Evolutionary conservation across 2,329 filamentous ascomycete genomes (phyloP).

Genomic region (Colletotrichum magnum): DNA sequence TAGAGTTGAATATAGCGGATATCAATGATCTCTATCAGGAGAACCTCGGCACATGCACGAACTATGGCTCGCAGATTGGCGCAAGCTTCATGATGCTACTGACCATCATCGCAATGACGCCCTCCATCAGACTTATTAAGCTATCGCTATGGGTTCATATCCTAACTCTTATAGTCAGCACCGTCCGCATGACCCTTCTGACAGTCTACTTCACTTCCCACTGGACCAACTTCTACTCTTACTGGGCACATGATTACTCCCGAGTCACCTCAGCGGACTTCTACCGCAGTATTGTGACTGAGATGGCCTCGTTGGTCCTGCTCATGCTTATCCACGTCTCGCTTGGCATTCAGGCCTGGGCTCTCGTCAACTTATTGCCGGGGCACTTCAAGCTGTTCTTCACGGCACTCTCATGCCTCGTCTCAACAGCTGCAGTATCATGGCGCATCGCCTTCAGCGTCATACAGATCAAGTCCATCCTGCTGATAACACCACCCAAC

Average conservation of each 20-base stretch:
- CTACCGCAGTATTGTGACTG: conserved; percentile 54
- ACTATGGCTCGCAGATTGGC: conserved; percentile 80
- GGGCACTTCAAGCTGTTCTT: conserved; percentile 50
- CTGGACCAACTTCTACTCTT: conserved; percentile 73
- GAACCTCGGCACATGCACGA: conserved; percentile 63
- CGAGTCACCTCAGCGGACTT: conserved; percentile 58
- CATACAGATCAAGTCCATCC: conserved; percentile 52
- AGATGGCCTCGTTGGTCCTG: conserved; percentile 59
- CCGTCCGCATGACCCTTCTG: conserved; percentile 71
- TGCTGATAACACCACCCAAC: conserved; percentile 44
- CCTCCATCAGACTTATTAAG: conserved; percentile 73
- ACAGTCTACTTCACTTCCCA: conserved; percentile 72
- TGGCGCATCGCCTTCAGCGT: conserved; percentile 53
- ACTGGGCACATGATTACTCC: conserved; percentile 68
- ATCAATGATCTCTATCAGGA: conserved; percentile 52
- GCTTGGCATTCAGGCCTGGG: conserved; percentile 67
- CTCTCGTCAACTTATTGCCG: conserved; percentile 66
- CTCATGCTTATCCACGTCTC: conserved; percentile 61
- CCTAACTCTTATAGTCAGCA: conserved; percentile 71
- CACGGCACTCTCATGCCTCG: conserved; percentile 49
- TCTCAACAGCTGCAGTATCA: conserved; percentile 48
- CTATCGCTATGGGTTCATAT: conserved; percentile 77
- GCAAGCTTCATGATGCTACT: conserved; percentile 75
- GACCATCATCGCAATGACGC: conserved; percentile 77
- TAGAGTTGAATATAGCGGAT: conserved; percentile 49